Evolutionary conservation across 441 rosid genomes (phyloP).

Genomic region (Syzygium malaccense): DNA sequence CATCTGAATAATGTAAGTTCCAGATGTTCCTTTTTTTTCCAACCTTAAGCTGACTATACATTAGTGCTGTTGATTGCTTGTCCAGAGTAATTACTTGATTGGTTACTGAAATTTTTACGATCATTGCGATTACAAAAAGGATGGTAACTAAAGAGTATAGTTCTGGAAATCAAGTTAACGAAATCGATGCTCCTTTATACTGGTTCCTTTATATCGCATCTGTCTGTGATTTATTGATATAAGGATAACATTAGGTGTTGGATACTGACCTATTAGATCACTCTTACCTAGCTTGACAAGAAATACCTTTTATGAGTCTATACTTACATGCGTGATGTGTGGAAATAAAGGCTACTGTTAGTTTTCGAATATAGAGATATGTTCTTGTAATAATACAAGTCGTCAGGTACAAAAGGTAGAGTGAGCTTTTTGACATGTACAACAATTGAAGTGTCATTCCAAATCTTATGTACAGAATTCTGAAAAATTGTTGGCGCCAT

Average conservation of each 20-base stretch:
- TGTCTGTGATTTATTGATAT: background rate
- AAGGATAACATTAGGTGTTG: background rate
- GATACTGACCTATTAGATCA: background rate
- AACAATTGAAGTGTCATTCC: background rate
- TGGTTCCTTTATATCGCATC: background rate
- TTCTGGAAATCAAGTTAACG: background rate
- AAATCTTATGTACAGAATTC: background rate
- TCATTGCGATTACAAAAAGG: background rate
- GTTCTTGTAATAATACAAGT: background rate
- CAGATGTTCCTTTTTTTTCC: background rate
- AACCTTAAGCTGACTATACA: background rate
- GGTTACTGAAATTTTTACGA: background rate
- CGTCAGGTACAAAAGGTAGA: background rate
- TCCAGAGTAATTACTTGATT: background rate
- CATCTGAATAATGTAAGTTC: slow-evolving; percentile 38
- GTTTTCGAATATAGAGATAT: background rate
- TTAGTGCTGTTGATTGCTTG: background rate
- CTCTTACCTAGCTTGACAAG: background rate
- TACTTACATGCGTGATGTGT: background rate
- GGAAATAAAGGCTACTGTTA: background rate
- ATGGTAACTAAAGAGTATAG: background rate
- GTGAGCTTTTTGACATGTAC: background rate
- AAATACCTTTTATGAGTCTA: background rate
- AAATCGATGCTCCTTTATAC: background rate
- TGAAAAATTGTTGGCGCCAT: background rate